phyloP scores from a whole-genome alignment of 768 basidiomycete species.

The Lenzites betulinus region DNA sequence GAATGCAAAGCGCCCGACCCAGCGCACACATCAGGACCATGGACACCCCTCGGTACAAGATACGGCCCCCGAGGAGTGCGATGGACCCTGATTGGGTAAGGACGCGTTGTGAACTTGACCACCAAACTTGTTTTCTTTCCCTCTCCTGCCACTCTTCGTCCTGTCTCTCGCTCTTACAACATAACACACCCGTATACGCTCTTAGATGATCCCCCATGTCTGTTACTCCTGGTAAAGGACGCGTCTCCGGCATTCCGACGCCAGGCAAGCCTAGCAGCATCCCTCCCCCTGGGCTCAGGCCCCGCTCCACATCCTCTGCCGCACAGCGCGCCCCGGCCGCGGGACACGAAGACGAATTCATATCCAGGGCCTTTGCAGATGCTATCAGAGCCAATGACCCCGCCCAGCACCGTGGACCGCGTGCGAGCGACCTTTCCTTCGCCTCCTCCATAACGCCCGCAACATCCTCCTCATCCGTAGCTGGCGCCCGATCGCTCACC shows the following conservation, averaged over 20 bases:
- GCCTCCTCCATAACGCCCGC: slow-evolving; percentile 48
- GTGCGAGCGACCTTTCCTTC: slow-evolving; percentile 39
- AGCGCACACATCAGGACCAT: slow-evolving; percentile 3
- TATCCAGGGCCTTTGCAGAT: slow-evolving; percentile 74
- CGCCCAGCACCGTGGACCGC: slow-evolving; percentile 58
- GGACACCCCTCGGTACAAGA: slow-evolving; percentile 1
- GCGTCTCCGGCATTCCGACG: slow-evolving; percentile 47
- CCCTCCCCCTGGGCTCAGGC: slow-evolving; percentile 66
- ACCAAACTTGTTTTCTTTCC: slow-evolving; percentile 11
- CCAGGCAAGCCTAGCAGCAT: slow-evolving; percentile 53
- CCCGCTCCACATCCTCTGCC: slow-evolving; percentile 63
- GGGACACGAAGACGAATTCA: slow-evolving; percentile 54
- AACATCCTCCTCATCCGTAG: slow-evolving; percentile 44
- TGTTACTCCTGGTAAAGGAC: slow-evolving; percentile 45
- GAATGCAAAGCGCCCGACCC: slow-evolving; percentile 1
- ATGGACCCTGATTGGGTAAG: slow-evolving; percentile 13
- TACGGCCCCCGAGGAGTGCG: slow-evolving; percentile 12
- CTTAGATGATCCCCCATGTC: slow-evolving; percentile 36
- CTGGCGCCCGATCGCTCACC: slow-evolving; percentile 43
- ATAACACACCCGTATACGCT: neutral
- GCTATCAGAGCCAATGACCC: slow-evolving; percentile 84
- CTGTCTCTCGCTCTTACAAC: neutral
- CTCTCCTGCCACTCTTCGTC: slow-evolving; percentile 2
- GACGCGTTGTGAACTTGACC: slow-evolving; percentile 4
- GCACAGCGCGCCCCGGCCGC: slow-evolving; percentile 31